Evolutionary conservation across 2,329 filamentous ascomycete species (phyloP).

Genomic region (Colletotrichum abscissum): DNA sequence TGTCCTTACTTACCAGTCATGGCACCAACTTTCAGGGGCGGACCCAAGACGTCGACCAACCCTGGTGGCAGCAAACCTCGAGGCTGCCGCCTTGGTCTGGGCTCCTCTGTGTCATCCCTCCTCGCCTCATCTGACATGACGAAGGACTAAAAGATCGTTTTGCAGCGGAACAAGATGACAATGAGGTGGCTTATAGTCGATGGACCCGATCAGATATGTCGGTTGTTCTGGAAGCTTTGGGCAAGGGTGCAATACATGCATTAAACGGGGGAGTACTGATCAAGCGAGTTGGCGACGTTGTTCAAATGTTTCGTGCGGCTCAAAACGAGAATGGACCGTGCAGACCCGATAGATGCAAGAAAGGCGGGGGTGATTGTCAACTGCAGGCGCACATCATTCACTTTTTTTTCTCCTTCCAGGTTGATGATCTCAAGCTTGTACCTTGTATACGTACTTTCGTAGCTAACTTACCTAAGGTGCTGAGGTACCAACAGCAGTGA

Average conservation of each 20-base stretch:
- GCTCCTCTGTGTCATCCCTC: constrained; percentile 2
- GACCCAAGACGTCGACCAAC: constrained; percentile 56
- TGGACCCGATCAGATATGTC: neutral
- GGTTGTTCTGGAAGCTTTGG: constrained; percentile 22
- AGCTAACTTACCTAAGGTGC: too few species aligned
- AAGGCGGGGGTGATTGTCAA: neutral
- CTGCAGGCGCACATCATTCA: neutral
- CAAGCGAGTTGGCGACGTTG: constrained; percentile 10
- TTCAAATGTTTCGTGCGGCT: constrained; percentile 29
- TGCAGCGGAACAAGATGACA: constrained; percentile 1
- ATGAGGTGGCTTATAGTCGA: neutral
- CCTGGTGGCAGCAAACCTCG: constrained; percentile 55
- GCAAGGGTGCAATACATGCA: constrained; percentile 12
- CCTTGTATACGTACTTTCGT: neutral
- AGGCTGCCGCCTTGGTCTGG: constrained; percentile 35
- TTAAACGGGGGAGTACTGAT: constrained; percentile 4
- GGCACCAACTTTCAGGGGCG: constrained; percentile 70
- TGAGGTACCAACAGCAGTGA: neutral
- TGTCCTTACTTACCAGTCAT: constrained; percentile 59
- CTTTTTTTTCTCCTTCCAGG: neutral
- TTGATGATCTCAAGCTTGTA: neutral
- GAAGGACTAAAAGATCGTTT: constrained; percentile 24
- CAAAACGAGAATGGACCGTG: constrained; percentile 14
- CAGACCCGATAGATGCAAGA: constrained; percentile 22
- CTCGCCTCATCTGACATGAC: constrained; percentile 33